A percentile compares a stretch with the other conserved stretches of the same genome.
phyloP scores from a whole-genome alignment of 768 basidiomycete species.

The Xerocomellus chrysenteron region DNA sequence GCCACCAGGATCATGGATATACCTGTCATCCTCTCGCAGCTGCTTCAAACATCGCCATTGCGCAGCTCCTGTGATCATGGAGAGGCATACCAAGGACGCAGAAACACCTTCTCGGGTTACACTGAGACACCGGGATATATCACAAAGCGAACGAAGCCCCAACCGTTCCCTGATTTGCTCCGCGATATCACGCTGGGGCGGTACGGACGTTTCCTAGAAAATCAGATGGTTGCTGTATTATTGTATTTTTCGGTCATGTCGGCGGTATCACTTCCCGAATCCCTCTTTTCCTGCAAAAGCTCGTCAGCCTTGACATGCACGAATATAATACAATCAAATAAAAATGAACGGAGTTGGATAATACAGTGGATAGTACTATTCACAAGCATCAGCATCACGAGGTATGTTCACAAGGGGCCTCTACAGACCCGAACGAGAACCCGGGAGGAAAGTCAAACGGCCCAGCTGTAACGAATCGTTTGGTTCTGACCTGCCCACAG shows the following conservation, averaged over 20 bases:
- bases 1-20: no score
- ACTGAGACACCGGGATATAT: neutral
- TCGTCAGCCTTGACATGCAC: neutral
- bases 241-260: neutral
- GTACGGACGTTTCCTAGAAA: neutral
- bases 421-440: neutral
- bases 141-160: neutral
- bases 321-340: neutral
- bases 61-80: neutral
- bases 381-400: neutral
- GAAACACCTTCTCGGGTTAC: neutral
- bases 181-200: neutral
- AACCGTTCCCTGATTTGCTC: neutral
- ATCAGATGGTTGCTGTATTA: no score
- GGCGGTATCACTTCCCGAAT: neutral
- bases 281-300: neutral
- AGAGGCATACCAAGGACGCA: neutral
- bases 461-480: conserved; percentile 1
- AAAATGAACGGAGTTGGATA: neutral
- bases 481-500: neutral
- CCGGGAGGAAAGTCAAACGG: conserved; percentile 12
- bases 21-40: neutral
- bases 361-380: no score
- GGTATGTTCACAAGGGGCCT: neutral
- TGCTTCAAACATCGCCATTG: no score